A percentile compares a stretch with the other conserved stretches of the same genome.
phyloP scores from a whole-genome alignment of 179 eudicot species.

The Spergularia azorica region DNA sequence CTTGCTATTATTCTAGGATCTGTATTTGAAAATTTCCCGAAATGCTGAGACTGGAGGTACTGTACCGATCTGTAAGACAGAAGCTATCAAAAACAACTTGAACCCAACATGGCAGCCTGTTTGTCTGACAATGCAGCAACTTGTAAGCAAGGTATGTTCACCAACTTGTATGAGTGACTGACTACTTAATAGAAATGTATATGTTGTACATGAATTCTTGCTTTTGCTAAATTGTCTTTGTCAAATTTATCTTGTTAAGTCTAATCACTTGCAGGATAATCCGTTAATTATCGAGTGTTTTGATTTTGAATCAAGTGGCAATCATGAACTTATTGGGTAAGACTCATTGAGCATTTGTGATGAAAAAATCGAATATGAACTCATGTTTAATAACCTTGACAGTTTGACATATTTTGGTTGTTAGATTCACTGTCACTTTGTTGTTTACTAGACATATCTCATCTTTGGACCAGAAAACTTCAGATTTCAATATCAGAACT shows the following conservation, averaged over 20 bases:
- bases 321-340: slow-evolving; percentile 77
- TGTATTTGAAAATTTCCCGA: slow-evolving; percentile 82
- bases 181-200: too few relatives aligned
- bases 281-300: slow-evolving; percentile 85
- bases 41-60: slow-evolving; percentile 59
- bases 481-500: slow-evolving; percentile 63
- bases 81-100: slow-evolving; percentile 82
- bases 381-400: too few relatives aligned
- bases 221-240: not conserved
- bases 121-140: slow-evolving; percentile 71
- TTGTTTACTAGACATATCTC: too few relatives aligned
- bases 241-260: not conserved
- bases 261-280: slow-evolving; percentile 58
- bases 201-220: too few relatives aligned
- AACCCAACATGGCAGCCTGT: slow-evolving; percentile 85
- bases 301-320: slow-evolving; percentile 77
- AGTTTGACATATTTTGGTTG: too few relatives aligned
- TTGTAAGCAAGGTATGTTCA: slow-evolving; percentile 71
- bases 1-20: slow-evolving; percentile 54
- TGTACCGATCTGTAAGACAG: slow-evolving; percentile 89
- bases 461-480: slow-evolving; percentile 44
- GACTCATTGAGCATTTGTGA: not conserved
- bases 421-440: too few relatives aligned
- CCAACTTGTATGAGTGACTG: not conserved
- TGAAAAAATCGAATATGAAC: too few relatives aligned